Conservation (phyloP, 2,329 filamentous ascomycete species). For the Pseudocercospora eumusae region DNA sequence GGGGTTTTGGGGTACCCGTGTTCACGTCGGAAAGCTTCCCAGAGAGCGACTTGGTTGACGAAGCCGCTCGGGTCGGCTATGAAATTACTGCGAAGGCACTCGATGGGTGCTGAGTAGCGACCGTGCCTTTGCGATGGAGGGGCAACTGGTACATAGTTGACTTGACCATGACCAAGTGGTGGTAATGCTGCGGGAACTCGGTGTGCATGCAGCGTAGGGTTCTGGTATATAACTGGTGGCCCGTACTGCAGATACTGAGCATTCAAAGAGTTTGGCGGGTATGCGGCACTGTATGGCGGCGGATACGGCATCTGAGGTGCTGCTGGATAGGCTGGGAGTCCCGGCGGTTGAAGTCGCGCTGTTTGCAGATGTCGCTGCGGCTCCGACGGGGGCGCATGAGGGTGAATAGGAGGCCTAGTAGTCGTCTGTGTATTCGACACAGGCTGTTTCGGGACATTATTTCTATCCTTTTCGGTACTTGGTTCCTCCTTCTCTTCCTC, state of each 20-base stretch:
- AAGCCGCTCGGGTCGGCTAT: not conserved
- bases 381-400: not conserved
- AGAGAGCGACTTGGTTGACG: not conserved
- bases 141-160: not conserved
- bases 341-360: not conserved
- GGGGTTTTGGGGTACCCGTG: not conserved
- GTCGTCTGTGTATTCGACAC: not conserved
- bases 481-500: not conserved
- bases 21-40: not conserved
- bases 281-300: not conserved
- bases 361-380: not conserved
- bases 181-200: not conserved
- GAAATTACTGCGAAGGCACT: constrained; percentile 5
- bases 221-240: not conserved
- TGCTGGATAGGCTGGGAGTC: not conserved
- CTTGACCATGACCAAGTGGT: constrained; percentile 3
- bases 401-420: too few species aligned
- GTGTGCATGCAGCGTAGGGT: not conserved
- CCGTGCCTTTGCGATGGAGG: not conserved
- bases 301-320: not conserved
- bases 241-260: not conserved
- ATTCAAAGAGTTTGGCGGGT: not conserved
- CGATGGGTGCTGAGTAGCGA: not conserved
- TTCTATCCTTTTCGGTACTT: not conserved
- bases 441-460: not conserved